Percentiles rank a stretch among this genome's conserved stretches.
phyloP scores from a whole-genome alignment of 1,139 yeast genomes.

The Pichia norvegensis region DNA sequence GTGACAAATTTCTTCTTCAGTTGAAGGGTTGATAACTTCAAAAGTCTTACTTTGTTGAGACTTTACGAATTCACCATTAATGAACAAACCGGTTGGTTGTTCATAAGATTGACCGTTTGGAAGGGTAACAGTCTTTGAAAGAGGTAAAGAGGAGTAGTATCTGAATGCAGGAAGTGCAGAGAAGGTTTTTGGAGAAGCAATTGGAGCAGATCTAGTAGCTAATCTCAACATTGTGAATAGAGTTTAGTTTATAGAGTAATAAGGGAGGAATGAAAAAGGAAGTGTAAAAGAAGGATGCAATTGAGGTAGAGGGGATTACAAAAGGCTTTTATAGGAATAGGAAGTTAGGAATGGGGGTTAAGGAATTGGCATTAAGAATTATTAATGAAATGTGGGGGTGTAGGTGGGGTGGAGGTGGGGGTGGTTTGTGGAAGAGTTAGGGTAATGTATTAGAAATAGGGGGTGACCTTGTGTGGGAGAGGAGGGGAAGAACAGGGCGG shows the following conservation, averaged over 20 bases:
- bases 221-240: slow-evolving; percentile 13
- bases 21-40: slow-evolving; percentile 56
- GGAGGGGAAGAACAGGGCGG: slow-evolving; percentile 1
- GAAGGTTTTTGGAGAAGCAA: slow-evolving; percentile 6
- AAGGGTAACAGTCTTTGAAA: slow-evolving; percentile 23
- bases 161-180: slow-evolving; percentile 17
- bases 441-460: no score
- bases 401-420: neutral
- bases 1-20: slow-evolving; percentile 49
- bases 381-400: neutral
- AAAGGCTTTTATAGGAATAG: neutral
- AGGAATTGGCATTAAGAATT: no score
- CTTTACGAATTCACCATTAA: slow-evolving; percentile 69
- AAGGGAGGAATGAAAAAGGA: neutral
- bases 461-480: no score
- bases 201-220: slow-evolving; percentile 7
- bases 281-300: slow-evolving; percentile 1
- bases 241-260: neutral
- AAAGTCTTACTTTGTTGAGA: slow-evolving; percentile 56
- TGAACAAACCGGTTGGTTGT: slow-evolving; percentile 77
- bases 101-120: slow-evolving; percentile 30
- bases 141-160: slow-evolving; percentile 26
- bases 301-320: neutral
- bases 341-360: neutral
- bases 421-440: no score